Conservation (phyloP, 768 basidiomycete genomes). For the Suillus americanus region DNA sequence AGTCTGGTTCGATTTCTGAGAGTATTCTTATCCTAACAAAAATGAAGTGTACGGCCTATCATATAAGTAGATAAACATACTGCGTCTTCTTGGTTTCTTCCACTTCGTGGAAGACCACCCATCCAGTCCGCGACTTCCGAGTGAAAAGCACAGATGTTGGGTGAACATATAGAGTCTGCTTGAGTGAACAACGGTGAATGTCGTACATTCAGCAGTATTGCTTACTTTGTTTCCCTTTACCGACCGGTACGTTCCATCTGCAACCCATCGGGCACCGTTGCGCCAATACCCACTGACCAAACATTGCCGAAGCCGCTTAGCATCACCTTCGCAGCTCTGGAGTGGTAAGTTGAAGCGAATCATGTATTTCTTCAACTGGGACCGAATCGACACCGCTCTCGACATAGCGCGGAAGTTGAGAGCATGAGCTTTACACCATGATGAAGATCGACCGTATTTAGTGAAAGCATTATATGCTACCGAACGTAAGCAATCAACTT, state of each 20-base stretch:
- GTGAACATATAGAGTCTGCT: constrained; percentile 82
- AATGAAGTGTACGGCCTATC: constrained; percentile 11
- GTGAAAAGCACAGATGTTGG: constrained; percentile 95
- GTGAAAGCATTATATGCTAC: constrained; percentile 92
- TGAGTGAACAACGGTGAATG: constrained; percentile 1
- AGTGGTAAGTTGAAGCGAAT: constrained; percentile 80
- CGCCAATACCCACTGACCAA: constrained; percentile 93
- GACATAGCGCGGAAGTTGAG: constrained; percentile 94
- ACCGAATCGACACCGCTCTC: constrained; percentile 88
- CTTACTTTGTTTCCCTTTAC: constrained; percentile 82
- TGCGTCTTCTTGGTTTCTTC: constrained; percentile 95
- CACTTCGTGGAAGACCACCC: constrained; percentile 95
- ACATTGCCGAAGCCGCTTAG: constrained; percentile 78
- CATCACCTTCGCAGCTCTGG: constrained; percentile 90
- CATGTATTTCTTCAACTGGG: constrained; percentile 96
- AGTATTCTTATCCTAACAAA: constrained; percentile 77
- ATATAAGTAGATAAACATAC: constrained; percentile 41
- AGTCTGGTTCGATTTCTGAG: constrained; percentile 94
- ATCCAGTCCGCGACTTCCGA: constrained; percentile 84
- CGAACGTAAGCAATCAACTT: neutral
- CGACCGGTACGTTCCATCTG: constrained; percentile 91
- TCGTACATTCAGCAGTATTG: neutral
- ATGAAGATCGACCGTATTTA: constrained; percentile 76
- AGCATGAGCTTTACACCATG: constrained; percentile 92
- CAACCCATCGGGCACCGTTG: constrained; percentile 87